Base-by-base conservation (phyloP, 805 yeast genomes). In the Zygoascus flipseniorum region DNA sequence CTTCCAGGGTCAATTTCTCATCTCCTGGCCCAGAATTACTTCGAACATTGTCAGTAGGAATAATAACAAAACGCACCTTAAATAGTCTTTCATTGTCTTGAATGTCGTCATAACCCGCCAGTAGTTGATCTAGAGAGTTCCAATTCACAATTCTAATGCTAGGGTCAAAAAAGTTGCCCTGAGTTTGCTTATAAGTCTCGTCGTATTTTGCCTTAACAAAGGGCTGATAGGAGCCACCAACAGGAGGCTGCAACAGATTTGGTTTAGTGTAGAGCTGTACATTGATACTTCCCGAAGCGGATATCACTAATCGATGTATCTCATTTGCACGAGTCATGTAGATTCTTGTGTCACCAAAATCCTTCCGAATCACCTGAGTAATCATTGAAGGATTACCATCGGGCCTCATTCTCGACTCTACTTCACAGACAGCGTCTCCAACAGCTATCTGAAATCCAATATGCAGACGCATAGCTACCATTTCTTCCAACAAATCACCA, bases 361-460 rank as follows among this genome's bases (percentile, higher is more conserved):
- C 69, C 20, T 55, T 42, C 1, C 62, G 65, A 23, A 85, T 71
- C 52, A 83, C 80, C 60, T 82, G 83, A 8, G 77, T 72, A 41
- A 88, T 65, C 13, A 76, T 66, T 14, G 76, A 79, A 1, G 80
- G 76, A 59, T 76, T 77, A 47, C 86, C 81, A 47, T 76, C 72
- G 8, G 83, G 75, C 53, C 79, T 70, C 56, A 84, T 67, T 56
- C 76, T 78, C 31, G 76, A 68, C 66, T 92, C 97, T 2, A 86
- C 78, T 47, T 75, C 76, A 41, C 76, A 75, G 1, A 87, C 92
- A 26, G 72, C 73, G 0, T 80, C 77, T 0, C 95, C 96, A 46
- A 79, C 79, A 59, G 95, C 88, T 32, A 93, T 81, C 64, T 93
- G 99, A 64, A 89, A 95, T 0, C 99, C 99, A 52, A 88, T 73